Base-by-base conservation (phyloP, 2,329 filamentous ascomycete species). In the Venturia effusa region DNA sequence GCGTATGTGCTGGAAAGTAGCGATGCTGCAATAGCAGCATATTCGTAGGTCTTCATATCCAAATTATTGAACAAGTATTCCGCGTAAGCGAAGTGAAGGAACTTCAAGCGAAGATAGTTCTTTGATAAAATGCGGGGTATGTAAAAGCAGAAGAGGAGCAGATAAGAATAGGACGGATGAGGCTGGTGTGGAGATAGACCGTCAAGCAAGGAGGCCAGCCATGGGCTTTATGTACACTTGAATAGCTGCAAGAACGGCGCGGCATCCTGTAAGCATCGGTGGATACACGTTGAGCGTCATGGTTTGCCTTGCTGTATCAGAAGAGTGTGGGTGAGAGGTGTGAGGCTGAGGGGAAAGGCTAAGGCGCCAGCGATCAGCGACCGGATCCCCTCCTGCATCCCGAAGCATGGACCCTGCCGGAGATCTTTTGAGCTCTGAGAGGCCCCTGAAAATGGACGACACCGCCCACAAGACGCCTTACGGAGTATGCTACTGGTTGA, bases 1-100 rank as follows among this genome's bases (percentile, higher is more conserved):
- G 61, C 61, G 24, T 24, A 55, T 6, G 61, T 48, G 51, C 27
- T 37, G 13, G 45, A 34, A 30, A 37, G 27, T 32, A 63, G 61
- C 22, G 61, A 60, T n/a, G 59, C 61, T 32, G 51, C 61, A 57
- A 63, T 10, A 43, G 61, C 61, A 51, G 60, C 60, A 19, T 62
- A 62, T 24, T 45, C 24, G 60, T 10, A 62, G 40, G 60, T 32
- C 41, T 62, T 62, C 60, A 62, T 62, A 10, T 22, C 34, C 40
- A 40, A 32, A 27, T 60, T 60, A 40, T 60, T 34, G 51, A 55
- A 57, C n/a, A 34, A 27, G 17, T 34, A 11, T 32, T 57, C n/a
- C 15, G 51, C n/a, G 13, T 34, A 57, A 4, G 30, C 30, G 19
- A 11, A 57, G 2, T 30, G n/a, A 55, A 32, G 15, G 24, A 34